These are phyloP conservation scores for Pseudonitzschia multistriata DNA, from an alignment of 108 stramenopile species.

Conservation along the genomic window DNA sequence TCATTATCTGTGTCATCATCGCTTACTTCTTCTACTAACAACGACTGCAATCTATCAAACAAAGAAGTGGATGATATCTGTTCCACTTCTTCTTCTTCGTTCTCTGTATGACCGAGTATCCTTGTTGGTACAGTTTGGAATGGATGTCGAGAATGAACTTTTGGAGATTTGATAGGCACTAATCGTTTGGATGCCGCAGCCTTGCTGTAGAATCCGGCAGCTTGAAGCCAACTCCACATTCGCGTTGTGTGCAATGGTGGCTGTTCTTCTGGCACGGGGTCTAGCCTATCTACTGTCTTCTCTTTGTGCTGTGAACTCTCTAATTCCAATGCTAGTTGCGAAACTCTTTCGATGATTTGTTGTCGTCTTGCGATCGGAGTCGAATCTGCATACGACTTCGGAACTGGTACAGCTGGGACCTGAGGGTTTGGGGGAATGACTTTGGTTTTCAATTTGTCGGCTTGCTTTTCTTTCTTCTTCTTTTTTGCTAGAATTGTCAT, in stretches of 20 bases:
- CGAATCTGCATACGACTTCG: slow-evolving; percentile 33
- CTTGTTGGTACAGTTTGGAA: slow-evolving; percentile 12
- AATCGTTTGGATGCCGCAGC: not conserved
- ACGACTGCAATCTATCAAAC: slow-evolving; percentile 62
- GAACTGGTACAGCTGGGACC: not conserved
- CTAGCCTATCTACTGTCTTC: not conserved
- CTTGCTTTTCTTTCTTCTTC: slow-evolving; percentile 5
- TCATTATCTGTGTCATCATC: slow-evolving; percentile 35
- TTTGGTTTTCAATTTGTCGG: slow-evolving; percentile 14
- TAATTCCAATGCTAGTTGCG: slow-evolving; percentile 21
- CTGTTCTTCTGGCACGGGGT: slow-evolving; percentile 13
- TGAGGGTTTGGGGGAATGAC: not conserved
- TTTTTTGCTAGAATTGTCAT: slow-evolving; percentile 6
- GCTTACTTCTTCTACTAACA: slow-evolving; percentile 50
- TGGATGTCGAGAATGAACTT: slow-evolving; percentile 21
- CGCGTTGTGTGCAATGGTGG: slow-evolving; percentile 20
- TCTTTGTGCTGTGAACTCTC: slow-evolving; percentile 6
- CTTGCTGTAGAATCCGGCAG: slow-evolving; percentile 15
- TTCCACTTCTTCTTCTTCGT: not conserved
- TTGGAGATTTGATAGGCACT: slow-evolving; percentile 20
- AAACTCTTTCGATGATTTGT: slow-evolving; percentile 31
- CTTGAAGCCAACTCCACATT: slow-evolving; percentile 29
- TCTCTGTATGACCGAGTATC: slow-evolving; percentile 5
- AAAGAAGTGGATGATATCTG: slow-evolving; percentile 18
- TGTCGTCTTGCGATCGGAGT: slow-evolving; percentile 34